These are phyloP conservation scores for Paramecium bursaria DNA, from an alignment of 73 alveolate species.

Conservation along the genomic window DNA sequence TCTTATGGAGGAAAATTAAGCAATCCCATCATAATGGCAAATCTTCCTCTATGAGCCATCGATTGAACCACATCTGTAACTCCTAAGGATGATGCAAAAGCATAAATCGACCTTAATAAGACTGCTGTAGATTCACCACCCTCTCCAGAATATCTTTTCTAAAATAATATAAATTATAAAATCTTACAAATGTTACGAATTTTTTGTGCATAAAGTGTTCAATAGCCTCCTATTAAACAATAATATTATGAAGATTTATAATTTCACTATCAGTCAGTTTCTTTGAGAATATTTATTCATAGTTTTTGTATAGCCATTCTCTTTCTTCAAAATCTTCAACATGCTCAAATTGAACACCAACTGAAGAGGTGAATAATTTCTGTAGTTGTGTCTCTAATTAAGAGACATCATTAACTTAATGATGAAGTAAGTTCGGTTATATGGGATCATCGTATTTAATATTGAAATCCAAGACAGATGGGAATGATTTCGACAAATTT, in stretches of 20 bases:
- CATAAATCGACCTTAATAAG: conserved; percentile 77
- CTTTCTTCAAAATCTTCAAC: conserved; percentile 81
- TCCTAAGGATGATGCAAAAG: conserved; percentile 55
- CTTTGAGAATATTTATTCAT: conserved; percentile 73
- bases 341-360: conserved; percentile 84
- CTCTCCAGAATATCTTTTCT: conserved; percentile 88
- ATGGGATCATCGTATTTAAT: conserved; percentile 23
- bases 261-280: conserved; percentile 71
- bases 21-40: conserved; percentile 69
- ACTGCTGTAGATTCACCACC: conserved; percentile 81
- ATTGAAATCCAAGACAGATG: conserved; percentile 37
- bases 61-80: conserved; percentile 77
- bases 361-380: conserved; percentile 75
- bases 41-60: conserved; percentile 90
- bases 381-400: conserved; percentile 74
- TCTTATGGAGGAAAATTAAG: conserved; percentile 81
- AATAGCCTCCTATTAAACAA: conserved; percentile 76
- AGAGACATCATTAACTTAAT: neutral
- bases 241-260: conserved; percentile 70
- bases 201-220: conserved; percentile 81
- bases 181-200: conserved; percentile 72
- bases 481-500: conserved; percentile 15
- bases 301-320: conserved; percentile 82
- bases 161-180: neutral
- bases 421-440: no score